A percentile compares a stretch with the other conserved stretches of the same genome.
Conservation (phyloP, 2,329 filamentous ascomycete genomes). For the Lasiodiplodia theobromae region DNA sequence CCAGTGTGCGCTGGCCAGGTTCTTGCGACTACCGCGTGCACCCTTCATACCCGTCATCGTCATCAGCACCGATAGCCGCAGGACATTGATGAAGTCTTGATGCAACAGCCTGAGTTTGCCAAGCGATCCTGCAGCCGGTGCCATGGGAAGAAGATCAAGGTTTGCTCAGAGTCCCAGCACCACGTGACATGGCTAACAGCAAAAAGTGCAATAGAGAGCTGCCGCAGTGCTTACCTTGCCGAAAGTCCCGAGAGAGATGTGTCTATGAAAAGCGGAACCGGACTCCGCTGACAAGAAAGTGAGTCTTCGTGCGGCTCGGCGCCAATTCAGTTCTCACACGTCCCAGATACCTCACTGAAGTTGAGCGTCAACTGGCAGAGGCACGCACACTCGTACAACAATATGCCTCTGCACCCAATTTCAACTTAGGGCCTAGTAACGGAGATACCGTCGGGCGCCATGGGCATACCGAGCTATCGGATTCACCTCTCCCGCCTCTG, state of each 20-base stretch:
- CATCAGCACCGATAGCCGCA: not conserved
- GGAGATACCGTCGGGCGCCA: not conserved
- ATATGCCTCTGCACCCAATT: not conserved
- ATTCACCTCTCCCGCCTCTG: not conserved
- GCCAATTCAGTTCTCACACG: not conserved
- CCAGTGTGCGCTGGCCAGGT: too few species aligned
- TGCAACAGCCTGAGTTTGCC: slow-evolving; percentile 11
- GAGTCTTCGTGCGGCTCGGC: not conserved
- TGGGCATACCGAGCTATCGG: not conserved
- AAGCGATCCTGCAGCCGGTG: slow-evolving; percentile 25
- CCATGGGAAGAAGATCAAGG: slow-evolving; percentile 27
- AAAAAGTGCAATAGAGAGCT: slow-evolving; percentile 12
- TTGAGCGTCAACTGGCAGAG: slow-evolving; percentile 24
- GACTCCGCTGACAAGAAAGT: slow-evolving; percentile 22
- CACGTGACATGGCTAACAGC: slow-evolving; percentile 15
- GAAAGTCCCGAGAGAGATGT: not conserved
- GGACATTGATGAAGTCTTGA: not conserved
- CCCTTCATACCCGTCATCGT: not conserved
- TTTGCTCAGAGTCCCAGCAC: not conserved
- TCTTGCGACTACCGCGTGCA: not conserved
- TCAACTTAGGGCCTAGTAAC: not conserved
- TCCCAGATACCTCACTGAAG: slow-evolving; percentile 25
- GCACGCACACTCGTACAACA: slow-evolving; percentile 11
- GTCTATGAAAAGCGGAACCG: slow-evolving; percentile 13
- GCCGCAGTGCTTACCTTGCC: slow-evolving; percentile 11